Percentiles rank a stretch among this genome's conserved stretches.
Conservation (phyloP, 306 rosid species). For the Luffa aegyptiaca region DNA sequence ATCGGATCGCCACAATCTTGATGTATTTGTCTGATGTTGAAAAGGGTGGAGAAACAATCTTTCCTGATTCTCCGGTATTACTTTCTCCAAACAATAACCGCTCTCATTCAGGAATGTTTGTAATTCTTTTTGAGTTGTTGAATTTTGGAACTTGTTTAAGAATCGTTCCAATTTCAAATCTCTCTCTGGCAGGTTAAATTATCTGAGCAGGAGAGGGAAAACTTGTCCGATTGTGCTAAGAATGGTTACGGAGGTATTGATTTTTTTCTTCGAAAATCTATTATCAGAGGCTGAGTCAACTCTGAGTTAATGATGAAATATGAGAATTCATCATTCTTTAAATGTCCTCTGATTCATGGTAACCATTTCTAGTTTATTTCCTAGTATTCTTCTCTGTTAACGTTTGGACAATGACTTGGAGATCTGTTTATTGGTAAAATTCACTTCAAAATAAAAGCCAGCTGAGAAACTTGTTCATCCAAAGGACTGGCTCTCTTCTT, state of each 20-base stretch:
- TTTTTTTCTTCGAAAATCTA: background rate
- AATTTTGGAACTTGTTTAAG: background rate
- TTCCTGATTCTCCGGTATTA: constrained; percentile 66
- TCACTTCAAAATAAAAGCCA: background rate
- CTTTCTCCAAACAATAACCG: background rate
- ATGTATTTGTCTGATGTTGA: constrained; percentile 84
- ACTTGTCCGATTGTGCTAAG: constrained; percentile 66
- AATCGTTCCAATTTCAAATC: background rate
- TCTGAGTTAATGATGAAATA: background rate
- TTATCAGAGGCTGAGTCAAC: background rate
- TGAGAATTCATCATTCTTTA: background rate
- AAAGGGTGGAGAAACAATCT: constrained; percentile 92
- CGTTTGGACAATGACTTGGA: background rate
- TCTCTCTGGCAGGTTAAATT: constrained; percentile 28
- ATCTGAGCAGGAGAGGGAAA: constrained; percentile 38
- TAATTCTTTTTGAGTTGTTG: background rate
- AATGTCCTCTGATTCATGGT: background rate
- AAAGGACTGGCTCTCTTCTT: background rate
- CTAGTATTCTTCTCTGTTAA: background rate
- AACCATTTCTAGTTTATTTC: background rate
- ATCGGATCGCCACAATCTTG: constrained; percentile 80
- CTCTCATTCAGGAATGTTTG: background rate
- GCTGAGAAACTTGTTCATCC: background rate
- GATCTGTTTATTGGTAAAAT: background rate
- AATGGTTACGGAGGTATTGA: constrained; percentile 71